phyloP scores from a whole-genome alignment of 2,329 filamentous ascomycete species.

The Pyricularia sp. region DNA sequence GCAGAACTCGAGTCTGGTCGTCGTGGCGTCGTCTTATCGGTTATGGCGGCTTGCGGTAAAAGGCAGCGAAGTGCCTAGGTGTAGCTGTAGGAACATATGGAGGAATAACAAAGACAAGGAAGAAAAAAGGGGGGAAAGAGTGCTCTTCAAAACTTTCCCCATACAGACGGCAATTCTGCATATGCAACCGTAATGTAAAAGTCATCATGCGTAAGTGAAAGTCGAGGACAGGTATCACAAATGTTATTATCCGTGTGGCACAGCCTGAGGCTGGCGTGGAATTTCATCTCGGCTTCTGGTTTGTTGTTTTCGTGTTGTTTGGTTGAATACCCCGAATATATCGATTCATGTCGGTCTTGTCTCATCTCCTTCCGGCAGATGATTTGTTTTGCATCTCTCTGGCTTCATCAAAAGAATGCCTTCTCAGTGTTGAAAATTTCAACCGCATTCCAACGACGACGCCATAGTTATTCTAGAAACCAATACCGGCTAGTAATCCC shows the following conservation, averaged over 20 bases:
- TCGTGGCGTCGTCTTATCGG: background rate
- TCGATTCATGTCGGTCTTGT: background rate
- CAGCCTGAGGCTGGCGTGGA: background rate
- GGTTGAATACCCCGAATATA: background rate
- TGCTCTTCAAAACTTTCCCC: background rate
- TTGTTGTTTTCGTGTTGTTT: background rate
- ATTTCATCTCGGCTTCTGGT: background rate
- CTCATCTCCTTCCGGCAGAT: background rate
- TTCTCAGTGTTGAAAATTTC: background rate
- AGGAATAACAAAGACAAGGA: background rate
- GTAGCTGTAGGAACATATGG: background rate
- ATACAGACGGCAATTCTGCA: background rate
- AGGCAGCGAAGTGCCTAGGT: background rate
- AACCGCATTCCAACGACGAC: background rate
- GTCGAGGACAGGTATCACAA: background rate
- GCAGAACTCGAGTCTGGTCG: background rate
- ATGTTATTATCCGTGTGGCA: background rate
- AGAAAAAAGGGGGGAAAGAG: background rate
- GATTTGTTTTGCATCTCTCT: background rate
- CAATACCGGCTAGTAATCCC: background rate
- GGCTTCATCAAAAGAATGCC: background rate
- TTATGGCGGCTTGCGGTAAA: background rate
- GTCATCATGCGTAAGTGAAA: background rate
- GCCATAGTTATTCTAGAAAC: too few relatives aligned
- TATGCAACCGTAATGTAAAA: background rate